Conservation (phyloP, 2,329 filamentous ascomycete genomes). For the Cordyceps cicadae region DNA sequence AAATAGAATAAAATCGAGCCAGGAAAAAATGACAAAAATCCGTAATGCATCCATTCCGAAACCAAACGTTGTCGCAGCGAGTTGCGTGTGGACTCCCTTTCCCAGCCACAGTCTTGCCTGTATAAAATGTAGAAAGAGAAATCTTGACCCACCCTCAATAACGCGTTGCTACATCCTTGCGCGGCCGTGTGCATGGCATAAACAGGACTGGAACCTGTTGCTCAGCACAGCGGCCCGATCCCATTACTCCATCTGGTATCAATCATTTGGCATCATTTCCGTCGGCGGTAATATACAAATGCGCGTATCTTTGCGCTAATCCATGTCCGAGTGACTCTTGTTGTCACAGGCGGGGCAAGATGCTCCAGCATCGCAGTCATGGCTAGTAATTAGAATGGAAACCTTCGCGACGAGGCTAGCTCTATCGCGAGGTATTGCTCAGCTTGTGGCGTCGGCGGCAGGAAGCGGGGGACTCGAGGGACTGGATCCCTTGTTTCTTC, state of each 20-base stretch:
- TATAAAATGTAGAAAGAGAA: constrained; percentile 5
- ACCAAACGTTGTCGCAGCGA: not conserved
- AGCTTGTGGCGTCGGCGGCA: constrained; percentile 27
- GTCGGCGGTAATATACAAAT: constrained; percentile 8
- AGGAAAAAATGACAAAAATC: not conserved
- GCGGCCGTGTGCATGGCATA: not conserved
- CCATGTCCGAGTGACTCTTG: not conserved
- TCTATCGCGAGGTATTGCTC: constrained; percentile 15
- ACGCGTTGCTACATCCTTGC: not conserved
- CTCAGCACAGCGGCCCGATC: not conserved
- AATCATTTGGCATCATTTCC: not conserved
- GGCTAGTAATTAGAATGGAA: not conserved
- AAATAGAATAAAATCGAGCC: not conserved
- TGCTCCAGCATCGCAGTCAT: constrained; percentile 6
- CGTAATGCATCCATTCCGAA: not conserved
- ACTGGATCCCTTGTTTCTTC: constrained; percentile 39
- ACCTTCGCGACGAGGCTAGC: constrained; percentile 2
- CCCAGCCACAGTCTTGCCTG: not conserved
- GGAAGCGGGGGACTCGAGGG: constrained; percentile 20
- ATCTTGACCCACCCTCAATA: not conserved
- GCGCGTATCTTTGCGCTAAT: constrained; percentile 5
- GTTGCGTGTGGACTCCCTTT: not conserved
- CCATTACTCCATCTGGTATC: constrained; percentile 1
- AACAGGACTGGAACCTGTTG: constrained; percentile 10
- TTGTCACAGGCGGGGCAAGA: not conserved